Base-by-base conservation (phyloP, 164 flowering plant species). In the Nelumbo lutea region DNA sequence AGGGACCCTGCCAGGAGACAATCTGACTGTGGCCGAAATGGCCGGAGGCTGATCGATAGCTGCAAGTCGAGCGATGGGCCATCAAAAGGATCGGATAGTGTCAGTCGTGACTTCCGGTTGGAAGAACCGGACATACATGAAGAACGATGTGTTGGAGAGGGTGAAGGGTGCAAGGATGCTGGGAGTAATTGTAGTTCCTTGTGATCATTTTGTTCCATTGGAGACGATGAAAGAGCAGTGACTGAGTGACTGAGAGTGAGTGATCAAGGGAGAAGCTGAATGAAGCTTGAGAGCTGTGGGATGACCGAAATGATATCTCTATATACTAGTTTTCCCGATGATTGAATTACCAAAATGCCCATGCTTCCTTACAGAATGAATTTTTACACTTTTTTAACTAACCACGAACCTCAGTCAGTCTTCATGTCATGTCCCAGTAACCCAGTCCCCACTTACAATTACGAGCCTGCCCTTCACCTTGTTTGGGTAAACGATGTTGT, bases 111-210 rank as follows among this genome's bases (percentile, higher is more conserved):
- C 43, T 53, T 74, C 15, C 27, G 27, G 27, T 60, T 1, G 0
- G 82, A 67, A 59, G 79, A 59, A 60, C 72, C 75, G 13, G 79
- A 27, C 42, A 77, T 64, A 68, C 73, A 59, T 11, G 70, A 50
- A n/a, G 73, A 27, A 13, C 43, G 53, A 53, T 51, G 76, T 6
- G 78, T 70, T 7, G 85, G 73, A 3, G 85, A 72, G 13, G 57
- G n/a, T 11, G 57, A 9, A 11, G 57, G 27, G 27, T 27, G 27
- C 27, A 27, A 27, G 38, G 78, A 80, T 38, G 80, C 58, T 5
- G 91, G 92, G 5, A 90, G 87, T 10, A 90, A 76, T 75, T 89
- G 90, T 59, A 88, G 59, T 62, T 88, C 96, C 53, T 76, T 82
- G 7, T 84, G 84, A 69, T 78, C 76, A 1, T 82, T 72, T 65